Evolutionary conservation across 345 rosid species (phyloP).

Genomic region (Moricandia arvensis): DNA sequence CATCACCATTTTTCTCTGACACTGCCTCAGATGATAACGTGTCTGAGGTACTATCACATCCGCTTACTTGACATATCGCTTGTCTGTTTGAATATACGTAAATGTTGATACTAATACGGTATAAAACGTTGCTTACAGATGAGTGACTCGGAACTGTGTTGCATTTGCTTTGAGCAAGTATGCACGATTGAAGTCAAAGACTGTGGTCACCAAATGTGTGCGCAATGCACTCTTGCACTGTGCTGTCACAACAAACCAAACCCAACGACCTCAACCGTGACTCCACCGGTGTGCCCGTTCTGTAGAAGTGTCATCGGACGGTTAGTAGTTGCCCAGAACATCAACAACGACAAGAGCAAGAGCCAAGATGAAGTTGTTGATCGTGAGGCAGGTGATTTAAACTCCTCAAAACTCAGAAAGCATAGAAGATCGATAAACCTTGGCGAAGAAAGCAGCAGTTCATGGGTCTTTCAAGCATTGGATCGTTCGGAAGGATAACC

Average conservation of each 20-base stretch:
- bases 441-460: constrained; percentile 93
- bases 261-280: constrained; percentile 66
- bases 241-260: constrained; percentile 98
- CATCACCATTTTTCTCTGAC: constrained; percentile 72
- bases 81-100: too few species aligned
- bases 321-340: constrained; percentile 57
- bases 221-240: constrained; percentile 87
- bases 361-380: constrained; percentile 39
- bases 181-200: constrained; percentile 90
- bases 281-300: constrained; percentile 92
- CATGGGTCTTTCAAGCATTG: constrained; percentile 69
- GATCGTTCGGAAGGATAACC: constrained; percentile 66
- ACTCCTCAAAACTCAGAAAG: constrained; percentile 66
- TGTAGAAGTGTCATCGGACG: constrained; percentile 79
- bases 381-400: constrained; percentile 34
- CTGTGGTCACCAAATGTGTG: constrained; percentile 99
- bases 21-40: constrained; percentile 50
- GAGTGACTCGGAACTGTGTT: constrained; percentile 80
- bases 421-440: constrained; percentile 64
- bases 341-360: constrained; percentile 27
- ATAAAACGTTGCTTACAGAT: constrained; percentile 45
- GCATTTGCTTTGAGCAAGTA: constrained; percentile 95
- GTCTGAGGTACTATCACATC: constrained; percentile 53
- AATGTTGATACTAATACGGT: not conserved
- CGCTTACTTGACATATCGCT: constrained; percentile 18